phyloP scores from a whole-genome alignment of 352 stramenopile genomes.

The Phytophthora citricola region DNA sequence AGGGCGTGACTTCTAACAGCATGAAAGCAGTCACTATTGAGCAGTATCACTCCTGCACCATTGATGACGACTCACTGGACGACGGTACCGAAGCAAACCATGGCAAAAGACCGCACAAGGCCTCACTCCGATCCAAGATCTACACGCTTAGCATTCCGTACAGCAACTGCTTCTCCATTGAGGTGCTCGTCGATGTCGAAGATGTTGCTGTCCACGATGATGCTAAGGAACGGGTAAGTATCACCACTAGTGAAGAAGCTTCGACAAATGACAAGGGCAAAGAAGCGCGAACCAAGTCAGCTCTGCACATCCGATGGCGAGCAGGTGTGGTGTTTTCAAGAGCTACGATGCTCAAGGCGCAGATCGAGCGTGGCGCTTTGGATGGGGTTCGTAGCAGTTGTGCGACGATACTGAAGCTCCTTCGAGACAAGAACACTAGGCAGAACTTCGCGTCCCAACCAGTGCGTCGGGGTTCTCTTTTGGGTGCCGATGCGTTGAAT shows the following conservation, averaged over 20 bases:
- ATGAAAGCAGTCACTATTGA: constrained; percentile 60
- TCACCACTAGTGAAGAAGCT: not conserved
- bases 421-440: constrained; percentile 20
- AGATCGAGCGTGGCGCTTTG: constrained; percentile 40
- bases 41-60: constrained; percentile 58
- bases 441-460: constrained; percentile 4
- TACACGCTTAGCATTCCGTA: constrained; percentile 70
- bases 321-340: constrained; percentile 41
- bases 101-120: constrained; percentile 36
- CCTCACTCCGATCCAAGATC: constrained; percentile 59
- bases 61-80: constrained; percentile 32
- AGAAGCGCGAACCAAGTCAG: constrained; percentile 7
- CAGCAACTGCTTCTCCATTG: constrained; percentile 73
- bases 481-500: constrained; percentile 8
- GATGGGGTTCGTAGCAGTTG: constrained; percentile 37
- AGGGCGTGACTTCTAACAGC: constrained; percentile 11
- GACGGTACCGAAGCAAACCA: constrained; percentile 21
- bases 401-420: constrained; percentile 27
- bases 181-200: constrained; percentile 60
- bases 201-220: constrained; percentile 22
- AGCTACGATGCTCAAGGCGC: constrained; percentile 32
- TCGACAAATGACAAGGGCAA: not conserved
- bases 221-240: constrained; percentile 4
- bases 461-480: constrained; percentile 21
- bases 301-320: constrained; percentile 31